Evolutionary conservation across 1,139 yeast species (phyloP).

Genomic region (Hyphopichia wangnamkhiaoensis): DNA sequence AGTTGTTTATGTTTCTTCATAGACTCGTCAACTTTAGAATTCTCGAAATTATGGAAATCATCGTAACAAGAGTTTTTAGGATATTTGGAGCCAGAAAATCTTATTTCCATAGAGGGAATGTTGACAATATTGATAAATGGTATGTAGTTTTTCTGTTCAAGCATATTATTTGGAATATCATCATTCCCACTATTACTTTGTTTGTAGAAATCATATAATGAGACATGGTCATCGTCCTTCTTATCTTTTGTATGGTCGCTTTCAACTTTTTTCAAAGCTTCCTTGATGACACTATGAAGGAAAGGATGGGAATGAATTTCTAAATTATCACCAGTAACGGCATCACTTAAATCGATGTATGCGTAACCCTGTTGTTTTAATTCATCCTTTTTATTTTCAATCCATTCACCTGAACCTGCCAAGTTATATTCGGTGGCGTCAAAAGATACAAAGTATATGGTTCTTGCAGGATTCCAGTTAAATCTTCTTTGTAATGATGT

Average conservation of each 20-base stretch:
- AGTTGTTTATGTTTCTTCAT: constrained; percentile 60
- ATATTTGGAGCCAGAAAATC: constrained; percentile 44
- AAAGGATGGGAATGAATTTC: constrained; percentile 69
- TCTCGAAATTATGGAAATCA: constrained; percentile 56
- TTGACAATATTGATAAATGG: constrained; percentile 69
- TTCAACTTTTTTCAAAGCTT: constrained; percentile 40
- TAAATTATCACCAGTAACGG: constrained; percentile 63
- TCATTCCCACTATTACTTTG: constrained; percentile 27
- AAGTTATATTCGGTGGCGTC: constrained; percentile 81
- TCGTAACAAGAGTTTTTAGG: constrained; percentile 72
- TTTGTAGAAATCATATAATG: constrained; percentile 30
- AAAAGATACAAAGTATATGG: constrained; percentile 82
- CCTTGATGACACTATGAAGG: constrained; percentile 46
- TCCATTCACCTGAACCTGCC: constrained; percentile 85
- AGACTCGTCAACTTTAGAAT: constrained; percentile 49
- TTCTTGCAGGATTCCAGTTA: constrained; percentile 83
- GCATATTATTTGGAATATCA: constrained; percentile 38
- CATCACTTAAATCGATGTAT: constrained; percentile 76
- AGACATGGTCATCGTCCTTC: constrained; percentile 10
- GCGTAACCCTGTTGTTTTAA: constrained; percentile 65
- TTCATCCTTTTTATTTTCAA: constrained; percentile 55
- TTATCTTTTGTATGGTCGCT: constrained; percentile 9
- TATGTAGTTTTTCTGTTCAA: constrained; percentile 62
- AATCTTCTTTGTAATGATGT: constrained; percentile 64
- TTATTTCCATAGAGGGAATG: constrained; percentile 66